phyloP scores from a whole-genome alignment of 345 rosid genomes.

The Camelina hispida region DNA sequence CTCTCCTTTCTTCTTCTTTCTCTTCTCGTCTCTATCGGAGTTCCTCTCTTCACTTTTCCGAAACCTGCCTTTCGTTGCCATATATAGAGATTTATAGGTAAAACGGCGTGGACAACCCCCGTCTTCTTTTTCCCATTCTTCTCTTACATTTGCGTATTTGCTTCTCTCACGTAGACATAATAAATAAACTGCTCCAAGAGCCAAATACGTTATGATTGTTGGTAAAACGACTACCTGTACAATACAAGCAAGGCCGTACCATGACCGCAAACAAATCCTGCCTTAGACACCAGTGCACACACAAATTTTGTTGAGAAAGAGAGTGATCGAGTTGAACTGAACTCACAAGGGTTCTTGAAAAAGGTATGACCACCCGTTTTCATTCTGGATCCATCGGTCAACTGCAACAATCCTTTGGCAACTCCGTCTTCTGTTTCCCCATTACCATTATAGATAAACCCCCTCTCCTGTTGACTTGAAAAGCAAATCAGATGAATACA shows the following conservation, averaged over 20 bases:
- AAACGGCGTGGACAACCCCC: conserved; percentile 45
- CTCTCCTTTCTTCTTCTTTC: background rate
- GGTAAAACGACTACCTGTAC: conserved; percentile 16
- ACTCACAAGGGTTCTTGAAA: conserved; percentile 18
- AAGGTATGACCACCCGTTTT: conserved; percentile 50
- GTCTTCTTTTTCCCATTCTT: conserved; percentile 55
- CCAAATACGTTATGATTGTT: conserved; percentile 29
- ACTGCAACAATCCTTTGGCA: conserved; percentile 54
- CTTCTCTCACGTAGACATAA: conserved; percentile 36
- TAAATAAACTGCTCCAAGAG: conserved; percentile 33
- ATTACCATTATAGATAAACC: conserved; percentile 52
- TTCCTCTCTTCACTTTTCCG: conserved; percentile 59
- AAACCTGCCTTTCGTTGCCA: conserved; percentile 46
- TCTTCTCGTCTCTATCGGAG: background rate
- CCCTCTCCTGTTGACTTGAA: conserved; percentile 34
- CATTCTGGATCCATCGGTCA: conserved; percentile 50
- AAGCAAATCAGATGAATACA: conserved; percentile 28
- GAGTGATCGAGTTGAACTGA: too few relatives aligned
- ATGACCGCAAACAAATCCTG: conserved; percentile 38
- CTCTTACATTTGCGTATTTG: conserved; percentile 46
- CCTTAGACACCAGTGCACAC: conserved; percentile 46
- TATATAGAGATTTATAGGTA: conserved; percentile 47
- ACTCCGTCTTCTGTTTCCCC: conserved; percentile 38
- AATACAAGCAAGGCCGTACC: conserved; percentile 47
- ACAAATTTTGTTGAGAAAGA: conserved; percentile 51